Evolutionary conservation across 2,329 filamentous ascomycete species (phyloP), one percentile per base, ranked within the genome.

Genomic region (Annulohypoxylon truncatum): DNA sequence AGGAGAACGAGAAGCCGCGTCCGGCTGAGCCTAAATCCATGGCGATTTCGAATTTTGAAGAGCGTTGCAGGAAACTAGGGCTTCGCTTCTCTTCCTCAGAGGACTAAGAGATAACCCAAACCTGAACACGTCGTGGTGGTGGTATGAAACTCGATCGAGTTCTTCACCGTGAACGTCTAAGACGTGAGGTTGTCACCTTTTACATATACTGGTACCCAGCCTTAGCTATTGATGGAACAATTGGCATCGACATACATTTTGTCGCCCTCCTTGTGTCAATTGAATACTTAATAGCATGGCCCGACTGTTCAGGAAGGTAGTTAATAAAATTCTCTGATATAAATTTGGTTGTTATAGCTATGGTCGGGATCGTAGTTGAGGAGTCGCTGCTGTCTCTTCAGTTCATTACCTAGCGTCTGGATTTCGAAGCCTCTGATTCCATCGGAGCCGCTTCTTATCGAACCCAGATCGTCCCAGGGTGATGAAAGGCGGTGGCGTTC

Each of bases 31-130:
- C 38, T 6, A 31, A 28, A 4, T 22, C 35, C 2, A 15, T 13
- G 5, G 2, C 20, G 12, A 12, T 47, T 18, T 18, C 20, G 4
- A 40, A 7, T 8, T 67, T 67, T 6, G 31, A 65, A 8, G 53
- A 59, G 10, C 40, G 50, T 3, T 68, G 61, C 40, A 62, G 42
- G 42, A 68, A 44, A 22, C 20, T 20, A 5, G 61, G 61, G 15
- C 15, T 68, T 18, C 56, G 65, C 9, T 29, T 68, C 42, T 35
- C 56, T 9, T 46, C 51, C 7, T n/a, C 15, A 26, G 59, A 48
- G 26, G 18, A 58, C 22, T 33, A 58, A 13, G 51, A 12, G 29
- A 9, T 9, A 10, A 7, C 12, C 5, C 3, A 51, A 9, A 22
- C 35, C 4, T 24, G 13, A 22, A 35, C 18, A n/a, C 2, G 22